Evolutionary conservation across 2,329 filamentous ascomycete genomes (phyloP), one percentile per base, ranked within the genome.

Genomic region (Venturia asperata): DNA sequence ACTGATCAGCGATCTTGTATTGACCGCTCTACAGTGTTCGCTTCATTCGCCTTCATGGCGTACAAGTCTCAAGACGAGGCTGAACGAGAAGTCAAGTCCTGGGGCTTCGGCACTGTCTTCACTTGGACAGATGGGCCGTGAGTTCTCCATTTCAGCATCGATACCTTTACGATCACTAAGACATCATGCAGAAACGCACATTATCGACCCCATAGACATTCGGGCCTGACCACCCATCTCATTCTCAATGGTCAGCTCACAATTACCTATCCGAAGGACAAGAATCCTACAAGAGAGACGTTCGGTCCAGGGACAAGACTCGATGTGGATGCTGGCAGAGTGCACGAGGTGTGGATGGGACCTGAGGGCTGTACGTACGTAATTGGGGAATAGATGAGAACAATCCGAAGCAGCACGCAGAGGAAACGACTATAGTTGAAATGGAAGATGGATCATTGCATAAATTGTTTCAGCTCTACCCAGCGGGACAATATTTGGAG

Each of bases 121-220:
- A 90, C 87, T 2, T 91, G 88, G 87, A 85, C 82, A 9, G 88
- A 91, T 74, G 77, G 79, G 27, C 84, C 86, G 87, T 90, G 81
- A 73, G 85, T 81, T 66, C 42, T 30, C 41, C 64, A 19, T 49
- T 66, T 34, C 30, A 55, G 42, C 61, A 64, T 34, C 65, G 66
- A 15, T 41, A 63, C 17, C 15, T 24, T 17, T 45, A 63, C 62
- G 47, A 66, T 62, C 55, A 61, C 64, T 62, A 27, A 61, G 60
- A 62, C n/a, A 63, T 55, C 21, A 58, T 30, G 55, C 73, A 89
- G 86, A 67, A 86, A 89, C 72, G 80, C 83, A 37, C 79, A 91
- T 74, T 91, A 91, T 72, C 78, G 79, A 49, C 87, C 88, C 17
- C 88, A 91, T 72, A 82, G 81, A 17, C 88, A 91, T 72, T 70